Base-by-base conservation (phyloP, 2,329 filamentous ascomycete genomes). In the Sporothrix mexicana region DNA sequence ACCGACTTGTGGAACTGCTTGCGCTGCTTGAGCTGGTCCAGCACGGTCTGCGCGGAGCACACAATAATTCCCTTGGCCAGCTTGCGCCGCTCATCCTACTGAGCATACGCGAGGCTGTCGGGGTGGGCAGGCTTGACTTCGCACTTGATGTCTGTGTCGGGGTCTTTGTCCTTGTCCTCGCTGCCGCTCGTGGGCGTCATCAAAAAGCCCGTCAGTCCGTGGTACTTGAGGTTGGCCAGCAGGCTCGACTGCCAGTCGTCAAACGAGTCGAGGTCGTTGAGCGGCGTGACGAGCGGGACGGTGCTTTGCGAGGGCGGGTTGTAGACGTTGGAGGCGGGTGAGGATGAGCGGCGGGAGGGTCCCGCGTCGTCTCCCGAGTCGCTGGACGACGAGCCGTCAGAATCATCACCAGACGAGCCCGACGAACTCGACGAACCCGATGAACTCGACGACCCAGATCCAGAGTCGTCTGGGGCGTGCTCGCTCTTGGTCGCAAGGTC, bases 21-120 rank as follows among this genome's bases (percentile, higher is more conserved):
- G 25, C 53, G 30, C 17, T n/a, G 55, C 23, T 13, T 51, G 23
- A 2, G 10, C 64, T 1, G 20, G 7, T 36, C 30, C 43, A 55
- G 5, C 1, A 76, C 45, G 7, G 15, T 36, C 13, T 41, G 20
- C 23, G 69, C 36, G 8, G 76, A 77, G 12, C 25, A 55, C 61
- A 57, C 53, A n/a, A 76, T 47, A 43, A 75, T 71, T 13, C 36
- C 66, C 51, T 72, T 75, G 51, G 74, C 74, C 8, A 71, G 12
- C 41, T 69, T 70, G 30, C 74, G 74, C 2, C 73, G 70, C 69
- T 75, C 72, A 9, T 72, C 72, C 73, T 72, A 74, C 43, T 73
- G 66, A 8, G 47, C 64, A 20, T 55, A 72, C 36, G 59, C 70
- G 9, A 69, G n/a, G n/a, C 72, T 69, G 66, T 69, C 67, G 10